Evolutionary conservation across 1,139 yeast genomes (phyloP).

Genomic region (Kodamaea anthophila): DNA sequence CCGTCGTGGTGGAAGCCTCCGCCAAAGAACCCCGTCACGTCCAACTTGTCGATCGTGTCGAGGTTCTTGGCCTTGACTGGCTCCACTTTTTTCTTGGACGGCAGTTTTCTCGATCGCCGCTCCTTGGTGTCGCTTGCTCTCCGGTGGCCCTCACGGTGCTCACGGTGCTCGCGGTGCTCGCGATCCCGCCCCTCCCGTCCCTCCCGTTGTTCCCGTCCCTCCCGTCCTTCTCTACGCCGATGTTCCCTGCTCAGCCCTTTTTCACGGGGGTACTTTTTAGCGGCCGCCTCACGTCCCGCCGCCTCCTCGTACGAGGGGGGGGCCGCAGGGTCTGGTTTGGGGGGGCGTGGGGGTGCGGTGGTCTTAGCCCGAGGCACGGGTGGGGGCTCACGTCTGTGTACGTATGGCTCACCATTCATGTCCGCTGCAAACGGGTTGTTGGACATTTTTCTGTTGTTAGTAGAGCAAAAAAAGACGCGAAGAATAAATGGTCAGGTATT

Average conservation of each 20-base stretch:
- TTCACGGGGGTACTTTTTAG: slow-evolving; percentile 45
- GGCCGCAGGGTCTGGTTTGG: slow-evolving; percentile 28
- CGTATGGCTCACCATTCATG: slow-evolving; percentile 31
- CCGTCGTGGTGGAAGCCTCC: slow-evolving; percentile 97
- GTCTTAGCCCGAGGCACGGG: slow-evolving; percentile 19
- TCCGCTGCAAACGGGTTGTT: slow-evolving; percentile 56
- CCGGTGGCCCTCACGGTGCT: slow-evolving; percentile 8
- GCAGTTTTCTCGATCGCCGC: slow-evolving; percentile 20
- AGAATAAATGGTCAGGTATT: too few species aligned
- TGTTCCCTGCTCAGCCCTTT: slow-evolving; percentile 21
- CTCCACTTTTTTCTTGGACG: slow-evolving; percentile 36
- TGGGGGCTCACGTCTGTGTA: slow-evolving; percentile 31
- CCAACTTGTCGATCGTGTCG: slow-evolving; percentile 90
- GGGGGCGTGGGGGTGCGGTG: slow-evolving; percentile 29
- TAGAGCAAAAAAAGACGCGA: slow-evolving; percentile 11
- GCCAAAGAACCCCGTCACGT: slow-evolving; percentile 94
- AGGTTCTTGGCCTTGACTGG: slow-evolving; percentile 52
- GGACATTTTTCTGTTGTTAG: slow-evolving; percentile 35
- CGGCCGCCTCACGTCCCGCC: slow-evolving; percentile 40
- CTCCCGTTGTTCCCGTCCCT: not conserved
- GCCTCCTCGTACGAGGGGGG: slow-evolving; percentile 68
- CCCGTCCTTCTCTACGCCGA: not conserved
- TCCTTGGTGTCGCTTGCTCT: slow-evolving; percentile 6
- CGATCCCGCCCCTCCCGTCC: slow-evolving; percentile 1
- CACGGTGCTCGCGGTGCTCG: slow-evolving; percentile 6